These are phyloP conservation scores for Coffea eugenioides DNA, from an alignment of 257 asterid genomes.

Conservation along the genomic window DNA sequence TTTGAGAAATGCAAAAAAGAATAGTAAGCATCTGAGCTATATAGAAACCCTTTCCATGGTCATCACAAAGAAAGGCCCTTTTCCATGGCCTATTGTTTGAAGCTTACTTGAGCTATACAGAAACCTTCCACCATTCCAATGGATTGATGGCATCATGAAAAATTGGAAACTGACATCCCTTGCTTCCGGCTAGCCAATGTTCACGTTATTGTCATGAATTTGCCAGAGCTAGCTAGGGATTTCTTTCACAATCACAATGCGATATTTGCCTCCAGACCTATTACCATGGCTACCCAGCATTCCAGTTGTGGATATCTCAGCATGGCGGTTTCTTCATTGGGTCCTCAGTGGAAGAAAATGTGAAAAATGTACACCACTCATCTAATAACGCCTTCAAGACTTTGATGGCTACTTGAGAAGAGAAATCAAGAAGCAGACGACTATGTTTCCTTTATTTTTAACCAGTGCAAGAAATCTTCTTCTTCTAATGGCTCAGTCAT, in stretches of 20 bases:
- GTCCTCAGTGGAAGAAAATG: slow-evolving; percentile 17
- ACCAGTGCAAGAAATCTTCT: background rate
- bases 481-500: background rate
- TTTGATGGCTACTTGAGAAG: background rate
- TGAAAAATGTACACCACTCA: background rate
- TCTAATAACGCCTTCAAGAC: background rate
- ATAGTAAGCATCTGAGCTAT: too few relatives aligned
- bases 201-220: slow-evolving; percentile 4
- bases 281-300: background rate
- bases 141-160: slow-evolving; percentile 1
- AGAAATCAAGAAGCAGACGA: slow-evolving; percentile 9
- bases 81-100: background rate
- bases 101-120: background rate
- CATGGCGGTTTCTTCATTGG: background rate
- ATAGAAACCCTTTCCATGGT: slow-evolving; percentile 8
- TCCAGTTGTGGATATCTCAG: background rate
- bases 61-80: slow-evolving; percentile 6
- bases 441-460: background rate
- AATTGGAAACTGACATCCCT: background rate
- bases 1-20: too few relatives aligned
- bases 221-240: slow-evolving; percentile 10
- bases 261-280: slow-evolving; percentile 8
- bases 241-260: slow-evolving; percentile 10
- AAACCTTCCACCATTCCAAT: background rate
- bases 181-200: slow-evolving; percentile 6